These are phyloP conservation scores for Rhododendron vialii DNA, from an alignment of 148 eudicot species.

Conservation along the genomic window DNA sequence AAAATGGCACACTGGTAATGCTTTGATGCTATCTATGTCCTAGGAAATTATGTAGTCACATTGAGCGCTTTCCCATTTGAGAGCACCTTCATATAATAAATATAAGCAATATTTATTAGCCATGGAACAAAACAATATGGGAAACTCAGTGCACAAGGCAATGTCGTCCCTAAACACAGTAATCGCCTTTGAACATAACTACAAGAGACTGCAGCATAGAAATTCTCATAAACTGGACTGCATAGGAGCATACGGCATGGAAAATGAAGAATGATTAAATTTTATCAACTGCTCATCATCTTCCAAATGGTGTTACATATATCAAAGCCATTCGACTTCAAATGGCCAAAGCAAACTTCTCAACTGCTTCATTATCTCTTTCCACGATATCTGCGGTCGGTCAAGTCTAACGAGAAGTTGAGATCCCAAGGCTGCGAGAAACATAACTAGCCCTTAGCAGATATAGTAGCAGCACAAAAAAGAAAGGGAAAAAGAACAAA, in stretches of 20 bases:
- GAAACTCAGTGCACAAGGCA: background rate
- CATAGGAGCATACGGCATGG: background rate
- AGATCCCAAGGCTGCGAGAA: conserved; percentile 11
- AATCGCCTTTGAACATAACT: background rate
- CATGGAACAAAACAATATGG: background rate
- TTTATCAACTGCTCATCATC: conserved; percentile 37
- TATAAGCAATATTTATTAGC: background rate
- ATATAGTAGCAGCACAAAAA: background rate
- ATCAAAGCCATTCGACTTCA: conserved; percentile 31
- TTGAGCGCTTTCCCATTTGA: background rate
- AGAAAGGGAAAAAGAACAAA: background rate
- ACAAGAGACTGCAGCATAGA: background rate
- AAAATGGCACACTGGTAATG: background rate
- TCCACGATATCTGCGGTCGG: conserved; percentile 49
- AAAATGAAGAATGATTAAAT: background rate
- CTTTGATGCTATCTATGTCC: background rate
- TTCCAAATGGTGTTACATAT: conserved; percentile 66
- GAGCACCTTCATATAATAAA: background rate
- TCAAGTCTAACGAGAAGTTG: conserved; percentile 21
- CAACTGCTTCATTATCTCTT: conserved; percentile 44
- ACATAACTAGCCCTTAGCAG: background rate
- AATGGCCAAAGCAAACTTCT: conserved; percentile 56
- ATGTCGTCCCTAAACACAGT: background rate
- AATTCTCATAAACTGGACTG: too few relatives aligned
- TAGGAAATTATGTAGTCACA: background rate